A percentile compares a stretch with the other conserved stretches of the same genome.
These are phyloP conservation scores for Termitomyces sp. DNA, from an alignment of 768 basidiomycete species.

Conservation along the genomic window DNA sequence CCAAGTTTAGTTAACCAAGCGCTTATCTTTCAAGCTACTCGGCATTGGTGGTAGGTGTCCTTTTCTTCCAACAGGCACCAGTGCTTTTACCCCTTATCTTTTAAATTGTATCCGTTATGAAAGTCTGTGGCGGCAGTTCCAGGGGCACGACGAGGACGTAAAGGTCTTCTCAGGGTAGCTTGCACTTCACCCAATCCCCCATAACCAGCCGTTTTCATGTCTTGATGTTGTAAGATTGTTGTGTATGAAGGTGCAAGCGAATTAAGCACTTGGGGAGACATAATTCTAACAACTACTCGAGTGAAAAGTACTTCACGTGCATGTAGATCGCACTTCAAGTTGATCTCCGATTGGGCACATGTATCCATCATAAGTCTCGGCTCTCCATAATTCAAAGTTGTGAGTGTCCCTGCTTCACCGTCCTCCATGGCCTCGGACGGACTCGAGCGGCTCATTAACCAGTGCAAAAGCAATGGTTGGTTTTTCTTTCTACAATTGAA, in stretches of 20 bases:
- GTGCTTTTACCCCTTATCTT: too few relatives aligned
- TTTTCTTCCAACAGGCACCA: too few relatives aligned
- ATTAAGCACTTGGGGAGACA: neutral
- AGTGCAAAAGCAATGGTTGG: conserved; percentile 62
- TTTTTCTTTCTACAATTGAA: conserved; percentile 4
- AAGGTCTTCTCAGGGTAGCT: too few relatives aligned
- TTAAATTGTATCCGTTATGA: too few relatives aligned
- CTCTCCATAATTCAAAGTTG: neutral
- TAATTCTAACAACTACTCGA: too few relatives aligned
- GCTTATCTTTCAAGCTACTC: too few relatives aligned
- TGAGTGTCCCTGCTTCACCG: conserved; percentile 6
- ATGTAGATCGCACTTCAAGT: neutral
- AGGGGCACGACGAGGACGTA: too few relatives aligned
- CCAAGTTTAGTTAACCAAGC: too few relatives aligned
- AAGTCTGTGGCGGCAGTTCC: too few relatives aligned
- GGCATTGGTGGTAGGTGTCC: too few relatives aligned
- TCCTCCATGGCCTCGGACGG: conserved; percentile 43
- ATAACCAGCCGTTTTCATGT: neutral
- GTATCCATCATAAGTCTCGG: neutral
- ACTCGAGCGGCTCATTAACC: conserved; percentile 56
- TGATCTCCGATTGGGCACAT: neutral
- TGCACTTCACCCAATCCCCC: too few relatives aligned
- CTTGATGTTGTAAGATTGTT: neutral
- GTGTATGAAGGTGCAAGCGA: neutral
- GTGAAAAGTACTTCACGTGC: too few relatives aligned